Base-by-base conservation (phyloP, 768 basidiomycete species). In the Russula sp. region DNA sequence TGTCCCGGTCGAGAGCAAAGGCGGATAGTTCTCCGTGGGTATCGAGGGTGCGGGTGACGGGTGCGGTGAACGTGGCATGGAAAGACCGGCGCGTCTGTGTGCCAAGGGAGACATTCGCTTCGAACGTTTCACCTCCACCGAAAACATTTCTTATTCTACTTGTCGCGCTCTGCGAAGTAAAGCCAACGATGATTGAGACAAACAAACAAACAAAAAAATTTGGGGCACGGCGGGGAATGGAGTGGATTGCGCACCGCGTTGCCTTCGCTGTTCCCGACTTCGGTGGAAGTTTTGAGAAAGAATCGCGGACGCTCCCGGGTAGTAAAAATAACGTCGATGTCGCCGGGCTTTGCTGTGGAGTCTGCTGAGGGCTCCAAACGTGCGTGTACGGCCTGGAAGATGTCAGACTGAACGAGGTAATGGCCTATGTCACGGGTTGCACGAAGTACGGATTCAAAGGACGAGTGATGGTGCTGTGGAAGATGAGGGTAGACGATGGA, bases 221-320 rank as follows among this genome's bases (percentile, higher is more conserved):
- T n/a, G n/a, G n/a, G n/a, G n/a, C n/a, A n/a, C n/a, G n/a, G 49
- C 24, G 60, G 14, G 38, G n/a, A 40, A 60, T 52, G 34, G 26
- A 0, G 58, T 7, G 32, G 20, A 20, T n/a, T 28, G 82, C 92
- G 72, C 72, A 94, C 94, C n/a, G 93, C 94, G 61, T 79, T 94
- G 13, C 92, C 96, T 74, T 98, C 97, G 56, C 87, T 89, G 64
- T 96, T 94, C 4, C 97, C 96, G 7, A 98, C 79, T 71, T 98
- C 94, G 3, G 95, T 98, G 5, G 90, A 82, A 3, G 87, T 91
- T 67, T 89, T 91, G 8, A 95, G 70, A 69, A 81, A 92, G 69
- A 87, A 84, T 42, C 91, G 78, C 6, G 91, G 85, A 61, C 83
- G 83, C 74, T 98, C 95, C 46, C 82, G 79, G 3, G 92, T 82